Evolutionary conservation across 2,329 filamentous ascomycete species (phyloP).

Genomic region (Penicillium sp.): DNA sequence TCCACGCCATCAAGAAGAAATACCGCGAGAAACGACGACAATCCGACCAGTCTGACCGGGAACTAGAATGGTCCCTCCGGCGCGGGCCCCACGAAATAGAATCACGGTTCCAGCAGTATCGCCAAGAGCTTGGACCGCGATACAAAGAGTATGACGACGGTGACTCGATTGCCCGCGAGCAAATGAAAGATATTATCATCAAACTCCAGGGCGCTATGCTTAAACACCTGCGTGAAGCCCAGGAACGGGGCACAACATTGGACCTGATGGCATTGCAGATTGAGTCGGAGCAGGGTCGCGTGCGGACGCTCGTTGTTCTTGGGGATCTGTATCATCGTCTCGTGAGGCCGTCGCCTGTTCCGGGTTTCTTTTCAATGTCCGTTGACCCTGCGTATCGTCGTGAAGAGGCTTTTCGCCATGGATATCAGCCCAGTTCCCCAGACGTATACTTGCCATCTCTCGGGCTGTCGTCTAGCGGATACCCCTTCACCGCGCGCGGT

Average conservation of each 20-base stretch:
- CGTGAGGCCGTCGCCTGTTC: neutral
- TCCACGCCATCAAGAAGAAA: constrained; percentile 29
- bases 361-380: constrained; percentile 1
- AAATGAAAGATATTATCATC: constrained; percentile 41
- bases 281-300: constrained; percentile 38
- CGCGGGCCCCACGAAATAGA: constrained; percentile 37
- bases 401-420: neutral
- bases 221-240: constrained; percentile 31
- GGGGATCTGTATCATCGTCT: constrained; percentile 34
- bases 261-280: constrained; percentile 33
- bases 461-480: neutral
- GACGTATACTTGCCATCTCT: neutral
- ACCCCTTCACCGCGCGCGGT: neutral
- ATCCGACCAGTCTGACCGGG: constrained; percentile 20
- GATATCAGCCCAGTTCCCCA: neutral
- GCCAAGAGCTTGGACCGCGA: constrained; percentile 32
- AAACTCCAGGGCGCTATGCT: constrained; percentile 37
- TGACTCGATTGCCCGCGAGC: constrained; percentile 37
- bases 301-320: constrained; percentile 36
- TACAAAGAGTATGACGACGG: constrained; percentile 30
- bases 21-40: constrained; percentile 21
- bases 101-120: constrained; percentile 36
- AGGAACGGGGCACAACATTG: constrained; percentile 29
- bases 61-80: constrained; percentile 36
- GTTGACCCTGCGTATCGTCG: neutral